phyloP scores from a whole-genome alignment of 441 rosid species.

The Biscutella auriculata region DNA sequence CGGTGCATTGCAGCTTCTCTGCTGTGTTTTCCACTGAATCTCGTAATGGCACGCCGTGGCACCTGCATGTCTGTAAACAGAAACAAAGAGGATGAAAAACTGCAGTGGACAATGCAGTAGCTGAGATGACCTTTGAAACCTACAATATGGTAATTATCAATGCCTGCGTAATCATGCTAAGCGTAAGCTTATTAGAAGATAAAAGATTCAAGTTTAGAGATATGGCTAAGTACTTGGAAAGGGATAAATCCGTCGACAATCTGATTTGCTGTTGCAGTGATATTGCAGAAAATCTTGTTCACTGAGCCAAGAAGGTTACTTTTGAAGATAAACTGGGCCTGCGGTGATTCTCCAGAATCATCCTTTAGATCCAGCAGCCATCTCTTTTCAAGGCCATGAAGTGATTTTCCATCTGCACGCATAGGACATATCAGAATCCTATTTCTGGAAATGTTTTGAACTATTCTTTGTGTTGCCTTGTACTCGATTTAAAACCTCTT shows the following conservation, averaged over 20 bases:
- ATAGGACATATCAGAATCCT: slow-evolving; percentile 3
- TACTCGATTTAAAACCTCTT: background rate
- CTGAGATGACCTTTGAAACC: background rate
- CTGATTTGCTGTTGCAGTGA: slow-evolving; percentile 38
- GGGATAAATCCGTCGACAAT: slow-evolving; percentile 47
- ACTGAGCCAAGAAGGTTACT: slow-evolving; percentile 41
- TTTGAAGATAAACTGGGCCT: slow-evolving; percentile 54
- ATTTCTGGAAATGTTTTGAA: background rate
- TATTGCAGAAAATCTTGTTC: slow-evolving; percentile 57
- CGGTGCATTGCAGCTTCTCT: slow-evolving; percentile 38
- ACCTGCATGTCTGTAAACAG: slow-evolving; percentile 58
- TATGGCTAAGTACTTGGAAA: slow-evolving; percentile 39
- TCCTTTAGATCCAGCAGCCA: slow-evolving; percentile 75
- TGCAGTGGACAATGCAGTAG: background rate
- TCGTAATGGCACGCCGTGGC: slow-evolving; percentile 48
- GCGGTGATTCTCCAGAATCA: slow-evolving; percentile 56
- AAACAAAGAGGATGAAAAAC: slow-evolving; percentile 4
- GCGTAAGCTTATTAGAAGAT: background rate
- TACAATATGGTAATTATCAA: background rate
- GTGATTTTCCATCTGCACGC: slow-evolving; percentile 43
- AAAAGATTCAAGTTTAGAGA: background rate
- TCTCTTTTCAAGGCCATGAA: slow-evolving; percentile 55
- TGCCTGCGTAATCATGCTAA: background rate
- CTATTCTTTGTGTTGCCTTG: background rate
- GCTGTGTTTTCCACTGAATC: slow-evolving; percentile 20